Evolutionary conservation across 345 rosid species (phyloP).

Genomic region (Erysimum cheiranthoides): DNA sequence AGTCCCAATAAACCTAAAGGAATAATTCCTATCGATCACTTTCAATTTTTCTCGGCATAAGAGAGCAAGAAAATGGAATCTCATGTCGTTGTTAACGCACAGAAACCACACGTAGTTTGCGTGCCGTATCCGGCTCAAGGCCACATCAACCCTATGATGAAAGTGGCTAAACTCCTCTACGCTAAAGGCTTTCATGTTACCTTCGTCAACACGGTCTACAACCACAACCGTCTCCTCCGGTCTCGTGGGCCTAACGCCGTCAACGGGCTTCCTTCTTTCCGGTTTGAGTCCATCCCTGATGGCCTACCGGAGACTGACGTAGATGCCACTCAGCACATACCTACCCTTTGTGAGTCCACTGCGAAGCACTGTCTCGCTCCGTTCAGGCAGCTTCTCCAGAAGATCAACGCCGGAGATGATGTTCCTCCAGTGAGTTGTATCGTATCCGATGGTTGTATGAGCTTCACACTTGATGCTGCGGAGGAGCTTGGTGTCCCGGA

Average conservation of each 20-base stretch:
- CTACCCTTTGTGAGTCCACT: conserved; percentile 24
- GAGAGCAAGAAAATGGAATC: neutral
- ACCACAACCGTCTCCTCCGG: conserved; percentile 18
- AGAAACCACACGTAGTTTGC: conserved; percentile 21
- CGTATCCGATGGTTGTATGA: conserved; percentile 27
- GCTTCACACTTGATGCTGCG: conserved; percentile 37
- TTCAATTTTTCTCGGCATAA: neutral
- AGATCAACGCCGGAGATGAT: conserved; percentile 6
- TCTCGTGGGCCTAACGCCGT: conserved; percentile 2
- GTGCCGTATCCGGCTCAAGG: conserved; percentile 25
- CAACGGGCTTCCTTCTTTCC: conserved; percentile 10
- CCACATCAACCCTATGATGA: conserved; percentile 30
- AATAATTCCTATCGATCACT: neutral
- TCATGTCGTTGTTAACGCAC: neutral
- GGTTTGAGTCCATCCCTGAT: conserved; percentile 30
- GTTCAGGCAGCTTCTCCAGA: conserved; percentile 30
- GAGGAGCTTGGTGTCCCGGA: conserved; percentile 30
- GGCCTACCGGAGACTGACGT: conserved; percentile 25
- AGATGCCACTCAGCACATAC: conserved; percentile 19
- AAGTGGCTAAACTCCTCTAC: conserved; percentile 23
- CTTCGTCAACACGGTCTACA: conserved; percentile 14
- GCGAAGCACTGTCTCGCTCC: conserved; percentile 25
- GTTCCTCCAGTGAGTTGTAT: conserved; percentile 35
- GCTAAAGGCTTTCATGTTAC: conserved; percentile 25
- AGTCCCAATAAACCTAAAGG: neutral